These are phyloP conservation scores for Pezicula carpinea DNA, from an alignment of 2,329 filamentous ascomycete genomes.

Conservation along the genomic window DNA sequence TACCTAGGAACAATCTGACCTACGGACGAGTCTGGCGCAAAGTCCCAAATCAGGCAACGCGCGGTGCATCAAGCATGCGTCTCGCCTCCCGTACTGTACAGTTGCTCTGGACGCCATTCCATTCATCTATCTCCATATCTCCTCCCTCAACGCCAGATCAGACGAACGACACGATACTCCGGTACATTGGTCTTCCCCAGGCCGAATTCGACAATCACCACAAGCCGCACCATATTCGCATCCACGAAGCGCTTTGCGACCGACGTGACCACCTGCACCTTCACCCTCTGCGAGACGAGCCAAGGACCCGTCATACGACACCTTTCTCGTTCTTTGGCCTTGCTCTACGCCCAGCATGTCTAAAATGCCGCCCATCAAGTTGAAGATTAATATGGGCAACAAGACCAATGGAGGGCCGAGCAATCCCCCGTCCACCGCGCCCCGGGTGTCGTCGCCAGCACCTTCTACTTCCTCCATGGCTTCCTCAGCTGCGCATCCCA, in stretches of 20 bases:
- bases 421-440: constrained; percentile 16
- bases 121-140: neutral
- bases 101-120: too few species aligned
- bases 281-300: too few species aligned
- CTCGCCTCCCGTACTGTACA: constrained; percentile 1
- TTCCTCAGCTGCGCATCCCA: constrained; percentile 12
- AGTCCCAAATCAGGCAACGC: constrained; percentile 1
- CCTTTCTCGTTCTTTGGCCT: neutral
- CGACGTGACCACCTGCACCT: too few species aligned
- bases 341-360: neutral
- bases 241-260: too few species aligned
- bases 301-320: too few species aligned
- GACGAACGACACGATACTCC: too few species aligned
- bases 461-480: neutral
- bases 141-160: neutral
- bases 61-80: neutral
- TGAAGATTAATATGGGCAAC: constrained; percentile 21
- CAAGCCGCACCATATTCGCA: too few species aligned
- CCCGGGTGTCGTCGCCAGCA: neutral
- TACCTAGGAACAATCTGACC: constrained; percentile 1
- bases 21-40: neutral
- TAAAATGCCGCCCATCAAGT: constrained; percentile 23
- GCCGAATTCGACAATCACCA: too few species aligned
- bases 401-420: constrained; percentile 6
- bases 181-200: too few species aligned